Percentiles rank a stretch among this genome's conserved stretches.
These are phyloP conservation scores for Tolypocladium guangdongense DNA, from an alignment of 2,329 filamentous ascomycete species.

Conservation along the genomic window DNA sequence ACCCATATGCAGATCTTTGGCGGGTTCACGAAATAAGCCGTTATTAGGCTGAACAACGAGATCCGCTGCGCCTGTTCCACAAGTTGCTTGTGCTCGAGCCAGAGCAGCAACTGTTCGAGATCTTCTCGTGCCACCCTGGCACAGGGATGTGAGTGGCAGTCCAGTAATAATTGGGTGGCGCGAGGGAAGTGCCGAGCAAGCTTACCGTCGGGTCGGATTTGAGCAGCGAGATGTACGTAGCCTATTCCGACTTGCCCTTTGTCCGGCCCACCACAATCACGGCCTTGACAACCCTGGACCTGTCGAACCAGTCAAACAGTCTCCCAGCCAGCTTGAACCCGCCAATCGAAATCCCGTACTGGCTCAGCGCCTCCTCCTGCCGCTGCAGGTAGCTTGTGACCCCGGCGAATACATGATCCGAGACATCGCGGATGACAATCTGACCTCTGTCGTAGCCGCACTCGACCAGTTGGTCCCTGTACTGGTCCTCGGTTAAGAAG, in stretches of 20 bases:
- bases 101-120: constrained; percentile 30
- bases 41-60: constrained; percentile 22
- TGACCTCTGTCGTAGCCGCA: constrained; percentile 33
- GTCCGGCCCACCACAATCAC: constrained; percentile 21
- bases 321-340: constrained; percentile 24
- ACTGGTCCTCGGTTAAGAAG: constrained; percentile 34
- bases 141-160: constrained; percentile 18
- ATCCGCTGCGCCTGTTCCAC: constrained; percentile 27
- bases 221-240: neutral
- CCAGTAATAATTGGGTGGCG: neutral
- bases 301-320: constrained; percentile 27
- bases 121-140: constrained; percentile 25
- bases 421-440: constrained; percentile 38
- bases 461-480: constrained; percentile 30
- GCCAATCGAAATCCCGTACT: constrained; percentile 24
- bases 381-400: constrained; percentile 31
- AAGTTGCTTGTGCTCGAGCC: constrained; percentile 27
- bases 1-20: constrained; percentile 30
- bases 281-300: constrained; percentile 21
- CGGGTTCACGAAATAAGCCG: constrained; percentile 26
- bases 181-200: neutral
- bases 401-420: constrained; percentile 39
- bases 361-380: constrained; percentile 20
- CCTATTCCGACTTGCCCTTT: neutral
- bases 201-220: neutral